Evolutionary conservation across 148 eudicot genomes (phyloP), one percentile per base, ranked within the genome.

Genomic region (Diospyros lotus): DNA sequence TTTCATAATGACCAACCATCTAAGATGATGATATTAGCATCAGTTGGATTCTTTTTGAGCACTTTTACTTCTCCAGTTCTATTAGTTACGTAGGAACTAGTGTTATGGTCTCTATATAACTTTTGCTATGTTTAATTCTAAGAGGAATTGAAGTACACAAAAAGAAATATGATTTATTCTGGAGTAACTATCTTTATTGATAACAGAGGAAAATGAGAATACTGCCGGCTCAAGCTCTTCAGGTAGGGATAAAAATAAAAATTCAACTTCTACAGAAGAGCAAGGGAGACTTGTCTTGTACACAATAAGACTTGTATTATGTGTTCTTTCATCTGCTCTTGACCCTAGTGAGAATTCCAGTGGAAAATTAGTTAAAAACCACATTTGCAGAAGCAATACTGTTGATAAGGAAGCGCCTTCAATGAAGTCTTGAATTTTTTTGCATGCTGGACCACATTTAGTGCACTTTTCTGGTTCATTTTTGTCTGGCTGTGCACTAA

Each of bases 111-210:
- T n/a, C 58, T 11, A 41, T 51, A n/a, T 74, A 51, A 74, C 56
- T 62, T 72, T 51, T 45, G 53, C 6, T 39, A 45, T 73, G 60
- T 73, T 43, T 5, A 40, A 39, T 73, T 58, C 1, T 72, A 11
- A 12, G 75, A 40, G 15, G 9, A 9, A n/a, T 9, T n/a, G 55
- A 28, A 2, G 44, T 71, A 71, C 46, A 10, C 42, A 10, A 8
- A 70, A 70, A 8, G 12, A 9, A 51, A 7, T 39, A 11, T 52
- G 39, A 58, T 51, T 68, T 68, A 51, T 69, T 18, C 39, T 72
- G 64, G 64, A 45, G 8, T 72, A 58, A 72, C 64, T 51, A 58
- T 58, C 53, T 28, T 28, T 28, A 28, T 28, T 28, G 28, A 28
- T 28, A 28, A 28, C 28, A 28, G 28, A 28, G 28, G 28, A 28